Conservation (phyloP, 176 grass and related monocot species). For the Aechmea fasciata region DNA sequence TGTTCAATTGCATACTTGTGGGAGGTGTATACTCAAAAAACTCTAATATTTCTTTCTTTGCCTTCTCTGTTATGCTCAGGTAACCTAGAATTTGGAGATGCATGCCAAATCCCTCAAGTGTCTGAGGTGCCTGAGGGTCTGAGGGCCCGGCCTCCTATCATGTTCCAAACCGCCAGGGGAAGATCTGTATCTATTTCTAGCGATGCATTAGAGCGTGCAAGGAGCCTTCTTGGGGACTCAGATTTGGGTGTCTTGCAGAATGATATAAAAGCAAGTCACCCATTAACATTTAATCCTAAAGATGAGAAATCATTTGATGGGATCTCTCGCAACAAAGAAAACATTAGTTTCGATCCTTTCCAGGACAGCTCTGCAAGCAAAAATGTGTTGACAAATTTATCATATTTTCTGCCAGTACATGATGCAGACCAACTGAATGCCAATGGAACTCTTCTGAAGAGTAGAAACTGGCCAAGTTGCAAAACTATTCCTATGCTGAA, state of each 20-base stretch:
- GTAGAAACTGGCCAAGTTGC: conserved; percentile 6
- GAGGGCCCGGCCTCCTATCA: conserved; percentile 29
- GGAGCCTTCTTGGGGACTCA: conserved; percentile 54
- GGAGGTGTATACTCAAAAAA: conserved; percentile 1
- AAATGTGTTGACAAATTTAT: conserved; percentile 10
- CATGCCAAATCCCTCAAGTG: conserved; percentile 18
- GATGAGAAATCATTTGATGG: conserved; percentile 22
- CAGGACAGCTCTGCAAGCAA: conserved; percentile 5
- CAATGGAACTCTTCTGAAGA: conserved; percentile 16
- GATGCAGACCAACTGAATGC: conserved; percentile 16
- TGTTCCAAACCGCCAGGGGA: conserved; percentile 56
- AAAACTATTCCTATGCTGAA: conserved; percentile 26
- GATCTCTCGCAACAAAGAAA: conserved; percentile 30
- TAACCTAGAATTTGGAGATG: conserved; percentile 31
- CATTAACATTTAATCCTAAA: conserved; percentile 23
- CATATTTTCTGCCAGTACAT: conserved; percentile 1
- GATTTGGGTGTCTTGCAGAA: conserved; percentile 28
- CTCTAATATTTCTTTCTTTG: conserved; percentile 4
- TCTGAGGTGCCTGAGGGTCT: conserved; percentile 18
- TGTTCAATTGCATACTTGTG: no score
- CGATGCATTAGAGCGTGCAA: conserved; percentile 60
- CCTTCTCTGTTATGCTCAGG: conserved; percentile 20
- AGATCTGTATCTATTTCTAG: conserved; percentile 57
- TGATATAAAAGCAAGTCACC: conserved; percentile 7
- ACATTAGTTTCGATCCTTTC: conserved; percentile 16